Evolutionary conservation across 192 early-diverging fungal genomes (phyloP).

Genomic region (Geosiphon pyriformis): DNA sequence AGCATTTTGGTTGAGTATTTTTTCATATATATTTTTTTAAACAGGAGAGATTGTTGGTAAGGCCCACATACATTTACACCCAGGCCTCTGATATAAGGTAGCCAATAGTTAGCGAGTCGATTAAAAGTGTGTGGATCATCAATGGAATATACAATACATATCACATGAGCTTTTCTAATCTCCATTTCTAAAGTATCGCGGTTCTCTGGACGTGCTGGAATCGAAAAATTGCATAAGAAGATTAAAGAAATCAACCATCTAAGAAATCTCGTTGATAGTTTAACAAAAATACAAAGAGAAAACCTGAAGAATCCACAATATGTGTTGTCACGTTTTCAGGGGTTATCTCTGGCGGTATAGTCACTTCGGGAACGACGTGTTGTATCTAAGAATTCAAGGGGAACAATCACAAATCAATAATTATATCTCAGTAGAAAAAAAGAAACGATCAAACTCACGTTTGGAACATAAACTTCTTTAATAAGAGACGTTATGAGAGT

Average conservation of each 20-base stretch:
- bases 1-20: no score
- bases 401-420: neutral
- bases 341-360: conserved; percentile 97
- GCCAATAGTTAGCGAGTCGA: conserved; percentile 83
- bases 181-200: conserved; percentile 86
- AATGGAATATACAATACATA: conserved; percentile 96
- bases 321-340: conserved; percentile 94
- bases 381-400: conserved; percentile 62
- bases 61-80: conserved; percentile 84
- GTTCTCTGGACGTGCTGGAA: conserved; percentile 76
- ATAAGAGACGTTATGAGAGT: conserved; percentile 95
- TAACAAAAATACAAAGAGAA: conserved; percentile 12
- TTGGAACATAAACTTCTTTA: conserved; percentile 91
- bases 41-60: no score
- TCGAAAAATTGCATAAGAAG: neutral
- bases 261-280: no score
- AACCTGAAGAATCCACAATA: conserved; percentile 95
- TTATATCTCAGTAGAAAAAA: neutral
- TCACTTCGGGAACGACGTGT: conserved; percentile 99
- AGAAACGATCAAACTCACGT: conserved; percentile 50
- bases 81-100: conserved; percentile 85
- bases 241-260: no score
- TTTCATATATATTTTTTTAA: no score
- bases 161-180: conserved; percentile 95
- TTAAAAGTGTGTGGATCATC: conserved; percentile 80